Conservation (phyloP, 257 asterid genomes). For the Cynanchum wilfordii region DNA sequence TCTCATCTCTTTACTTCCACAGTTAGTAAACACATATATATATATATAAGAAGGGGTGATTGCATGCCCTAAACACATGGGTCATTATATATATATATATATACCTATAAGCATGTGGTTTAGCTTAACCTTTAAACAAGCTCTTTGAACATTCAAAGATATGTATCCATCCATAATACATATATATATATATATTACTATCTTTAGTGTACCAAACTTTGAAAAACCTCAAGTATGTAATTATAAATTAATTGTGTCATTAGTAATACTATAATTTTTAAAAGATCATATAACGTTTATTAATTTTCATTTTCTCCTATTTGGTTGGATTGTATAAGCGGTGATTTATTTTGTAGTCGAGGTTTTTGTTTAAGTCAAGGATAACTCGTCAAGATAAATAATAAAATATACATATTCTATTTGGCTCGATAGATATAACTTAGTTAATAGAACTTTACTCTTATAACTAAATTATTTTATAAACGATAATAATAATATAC, state of each 20-base stretch:
- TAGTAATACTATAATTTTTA: no score
- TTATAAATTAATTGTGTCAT: no score
- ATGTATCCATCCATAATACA: slow-evolving; percentile 9
- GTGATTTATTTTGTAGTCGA: no score
- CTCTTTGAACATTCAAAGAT: slow-evolving; percentile 47
- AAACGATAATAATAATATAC: no score
- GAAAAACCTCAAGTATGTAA: not conserved
- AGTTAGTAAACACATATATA: not conserved
- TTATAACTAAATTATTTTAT: no score
- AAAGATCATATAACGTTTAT: not conserved
- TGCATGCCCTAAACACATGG: slow-evolving; percentile 31
- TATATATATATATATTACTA: slow-evolving; percentile 1
- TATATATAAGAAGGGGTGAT: not conserved
- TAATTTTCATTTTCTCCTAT: no score
- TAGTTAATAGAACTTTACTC: no score
- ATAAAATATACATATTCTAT: no score
- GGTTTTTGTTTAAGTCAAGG: no score
- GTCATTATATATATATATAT: not conserved
- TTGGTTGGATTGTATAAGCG: no score
- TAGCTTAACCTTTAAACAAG: slow-evolving; percentile 38
- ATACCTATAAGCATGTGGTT: slow-evolving; percentile 32
- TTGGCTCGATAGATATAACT: no score
- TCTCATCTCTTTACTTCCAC: slow-evolving; percentile 20
- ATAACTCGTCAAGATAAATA: no score
- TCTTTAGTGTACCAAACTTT: not conserved